Evolutionary conservation across 2,329 filamentous ascomycete species (phyloP), one percentile per base, ranked within the genome.

Genomic region (Malbranchea zuffiana): DNA sequence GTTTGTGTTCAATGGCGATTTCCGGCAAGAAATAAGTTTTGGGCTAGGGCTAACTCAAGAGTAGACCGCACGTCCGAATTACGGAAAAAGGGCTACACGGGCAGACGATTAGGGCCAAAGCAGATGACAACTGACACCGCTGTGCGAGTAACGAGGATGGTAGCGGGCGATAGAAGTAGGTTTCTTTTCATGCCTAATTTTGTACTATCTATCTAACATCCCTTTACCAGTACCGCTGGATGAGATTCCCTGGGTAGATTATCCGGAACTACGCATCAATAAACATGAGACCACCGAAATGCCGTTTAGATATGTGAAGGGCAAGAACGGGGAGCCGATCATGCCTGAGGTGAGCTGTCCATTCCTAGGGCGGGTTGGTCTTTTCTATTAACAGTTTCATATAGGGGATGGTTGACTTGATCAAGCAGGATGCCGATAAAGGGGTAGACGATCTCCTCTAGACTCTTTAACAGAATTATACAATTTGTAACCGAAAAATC

Each of bases 91-190:
- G 90, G 90, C 3, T 98, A 93, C 51, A 70, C 79, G 40, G 86
- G 88, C 40, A 78, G 90, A 36, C 74, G 90, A 40, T 69, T 98
- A 19, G 90, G 90, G 0, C 84, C 88, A 5, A 80, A 87, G 50
- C 90, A 98, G 62, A 95, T 98, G 88, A 96, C 90, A 3, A 98
- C 90, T 3, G 90, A 98, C 58, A 98, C 90, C 13, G 90, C 90
- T 3, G 90, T 95, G 34, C 74, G 90, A 47, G 88, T 95, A 29
- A 96, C 90, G 20, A 75, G 90, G 47, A 80, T 92, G 49, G 82
- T 96, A 4, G 78, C 87, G 7, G 82, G 93, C 53, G 75, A 87
- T 47, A 81, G 81, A 65, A 73, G 87, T 92, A 61, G 46, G 72
- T 55, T 40, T 30, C 31, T 32, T n/a, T 17, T 10, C 11, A 13